Percentiles rank a stretch among this genome's conserved stretches.
Conservation (phyloP, 805 yeast genomes). For the Isabelozyma heimii region DNA sequence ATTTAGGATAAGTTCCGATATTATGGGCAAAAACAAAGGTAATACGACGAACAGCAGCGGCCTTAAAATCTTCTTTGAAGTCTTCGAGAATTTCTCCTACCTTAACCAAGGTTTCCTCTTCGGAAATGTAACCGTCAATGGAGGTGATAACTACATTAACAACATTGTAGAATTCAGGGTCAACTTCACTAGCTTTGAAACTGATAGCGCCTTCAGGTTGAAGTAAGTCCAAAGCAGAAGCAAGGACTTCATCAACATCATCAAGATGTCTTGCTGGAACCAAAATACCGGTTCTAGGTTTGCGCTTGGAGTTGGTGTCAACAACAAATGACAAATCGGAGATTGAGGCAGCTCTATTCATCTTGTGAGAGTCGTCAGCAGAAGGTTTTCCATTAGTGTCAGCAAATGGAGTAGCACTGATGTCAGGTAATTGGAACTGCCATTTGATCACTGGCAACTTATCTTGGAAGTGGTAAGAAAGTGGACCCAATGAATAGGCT, state of each 20-base stretch:
- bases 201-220: slow-evolving; percentile 47
- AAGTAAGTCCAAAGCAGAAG: slow-evolving; percentile 70
- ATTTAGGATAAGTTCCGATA: slow-evolving; percentile 88
- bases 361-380: slow-evolving; percentile 33
- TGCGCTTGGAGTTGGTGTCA: slow-evolving; percentile 62
- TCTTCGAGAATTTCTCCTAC: slow-evolving; percentile 66
- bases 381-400: slow-evolving; percentile 52
- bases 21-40: slow-evolving; percentile 85
- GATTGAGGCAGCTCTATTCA: slow-evolving; percentile 88
- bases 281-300: slow-evolving; percentile 80
- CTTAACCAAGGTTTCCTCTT: slow-evolving; percentile 62
- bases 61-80: slow-evolving; percentile 63
- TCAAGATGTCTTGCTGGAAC: slow-evolving; percentile 81
- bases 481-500: slow-evolving; percentile 84
- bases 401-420: slow-evolving; percentile 69
- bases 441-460: slow-evolving; percentile 76
- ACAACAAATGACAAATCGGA: slow-evolving; percentile 88
- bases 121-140: slow-evolving; percentile 70
- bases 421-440: slow-evolving; percentile 82
- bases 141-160: slow-evolving; percentile 75
- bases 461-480: slow-evolving; percentile 55
- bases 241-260: slow-evolving; percentile 80
- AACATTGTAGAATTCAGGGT: slow-evolving; percentile 62
- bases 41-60: slow-evolving; percentile 82
- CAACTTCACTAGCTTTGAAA: slow-evolving; percentile 28